phyloP scores from a whole-genome alignment of 768 basidiomycete species.

The Agaricus blazei region DNA sequence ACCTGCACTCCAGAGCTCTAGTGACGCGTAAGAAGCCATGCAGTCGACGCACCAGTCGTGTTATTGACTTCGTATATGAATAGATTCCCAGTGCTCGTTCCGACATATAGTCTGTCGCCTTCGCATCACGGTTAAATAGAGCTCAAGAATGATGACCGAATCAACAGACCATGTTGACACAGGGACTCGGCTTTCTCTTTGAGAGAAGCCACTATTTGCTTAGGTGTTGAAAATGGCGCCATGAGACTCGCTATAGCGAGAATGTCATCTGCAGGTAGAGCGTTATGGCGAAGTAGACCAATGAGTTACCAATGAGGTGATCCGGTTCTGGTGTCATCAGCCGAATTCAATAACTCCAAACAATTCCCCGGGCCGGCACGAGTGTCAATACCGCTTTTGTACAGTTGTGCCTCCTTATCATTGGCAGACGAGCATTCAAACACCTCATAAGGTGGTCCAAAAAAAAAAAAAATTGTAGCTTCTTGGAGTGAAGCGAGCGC shows the following conservation, averaged over 20 bases:
- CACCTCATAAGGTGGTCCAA: no score
- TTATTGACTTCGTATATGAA: slow-evolving; percentile 26
- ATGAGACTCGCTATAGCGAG: slow-evolving; percentile 13
- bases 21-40: background rate
- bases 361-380: no score
- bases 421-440: no score
- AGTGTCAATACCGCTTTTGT: no score
- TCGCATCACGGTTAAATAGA: background rate
- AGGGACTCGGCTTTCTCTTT: slow-evolving; percentile 47
- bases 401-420: no score
- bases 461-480: no score
- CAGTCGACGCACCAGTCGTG: slow-evolving; percentile 4
- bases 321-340: no score
- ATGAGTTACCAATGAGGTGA: no score
- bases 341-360: no score
- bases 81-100: slow-evolving; percentile 30
- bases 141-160: background rate
- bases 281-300: no score
- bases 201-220: slow-evolving; percentile 31
- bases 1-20: slow-evolving; percentile 17
- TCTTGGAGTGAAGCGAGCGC: no score
- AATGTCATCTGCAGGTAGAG: no score
- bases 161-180: slow-evolving; percentile 35
- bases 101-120: slow-evolving; percentile 40
- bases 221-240: slow-evolving; percentile 34